phyloP scores from a whole-genome alignment of 306 rosid genomes.

The Fragaria nilgerrensis region DNA sequence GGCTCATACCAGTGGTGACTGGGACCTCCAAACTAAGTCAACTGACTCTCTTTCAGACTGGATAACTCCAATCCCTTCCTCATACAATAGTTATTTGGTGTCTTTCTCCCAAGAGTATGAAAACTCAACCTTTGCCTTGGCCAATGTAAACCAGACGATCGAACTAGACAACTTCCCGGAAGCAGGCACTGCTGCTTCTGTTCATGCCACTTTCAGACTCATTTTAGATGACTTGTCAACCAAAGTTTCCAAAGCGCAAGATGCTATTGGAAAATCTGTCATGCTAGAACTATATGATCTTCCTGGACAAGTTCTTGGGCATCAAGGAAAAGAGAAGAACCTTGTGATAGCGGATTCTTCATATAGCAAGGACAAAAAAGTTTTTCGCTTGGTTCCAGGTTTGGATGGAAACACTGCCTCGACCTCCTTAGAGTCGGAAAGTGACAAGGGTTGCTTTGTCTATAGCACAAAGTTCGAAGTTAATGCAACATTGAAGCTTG shows the following conservation, averaged over 20 bases:
- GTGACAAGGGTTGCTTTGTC: conserved; percentile 58
- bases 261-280: conserved; percentile 38
- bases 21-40: conserved; percentile 47
- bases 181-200: conserved; percentile 48
- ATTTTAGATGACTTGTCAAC: conserved; percentile 32
- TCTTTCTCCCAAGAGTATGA: conserved; percentile 45
- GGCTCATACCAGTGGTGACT: conserved; percentile 50
- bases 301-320: conserved; percentile 65
- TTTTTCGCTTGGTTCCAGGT: conserved; percentile 54
- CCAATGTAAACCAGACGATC: conserved; percentile 52
- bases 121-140: conserved; percentile 42
- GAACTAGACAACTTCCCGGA: conserved; percentile 43
- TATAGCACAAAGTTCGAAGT: conserved; percentile 25
- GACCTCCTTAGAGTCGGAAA: conserved; percentile 54
- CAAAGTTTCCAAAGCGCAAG: conserved; percentile 15
- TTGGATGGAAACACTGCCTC: conserved; percentile 58
- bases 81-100: conserved; percentile 45
- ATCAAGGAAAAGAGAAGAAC: conserved; percentile 42
- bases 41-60: conserved; percentile 38
- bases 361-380: conserved; percentile 20
- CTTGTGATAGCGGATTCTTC: conserved; percentile 46
- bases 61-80: conserved; percentile 66
- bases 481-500: conserved; percentile 44
- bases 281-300: conserved; percentile 63
- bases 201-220: conserved; percentile 73